Base-by-base conservation (phyloP, 202 grass and related monocot genomes). In the Panicum virgatum region DNA sequence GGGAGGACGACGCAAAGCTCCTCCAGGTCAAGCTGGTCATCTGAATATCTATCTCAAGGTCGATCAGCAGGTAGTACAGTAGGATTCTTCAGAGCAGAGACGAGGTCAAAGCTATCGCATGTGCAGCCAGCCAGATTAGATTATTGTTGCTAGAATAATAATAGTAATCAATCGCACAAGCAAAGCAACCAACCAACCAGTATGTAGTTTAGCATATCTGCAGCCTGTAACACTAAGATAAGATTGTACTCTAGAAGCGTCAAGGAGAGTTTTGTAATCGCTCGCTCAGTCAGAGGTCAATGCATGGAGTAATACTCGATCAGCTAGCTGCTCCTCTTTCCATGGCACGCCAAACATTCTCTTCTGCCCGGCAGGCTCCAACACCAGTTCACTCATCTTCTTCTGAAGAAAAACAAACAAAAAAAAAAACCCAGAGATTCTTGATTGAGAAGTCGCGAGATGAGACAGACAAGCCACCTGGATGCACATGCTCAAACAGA, bases 341-440 rank as follows among this genome's bases (percentile, higher is more conserved):
- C 13, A 45, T 47, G 62, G 46, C 68, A 71, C 27, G 16, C 44
- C 70, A 80, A 85, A 81, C 87, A 76, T 73, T 85, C 70, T 62
- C 19, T 23, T n/a, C n/a, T n/a, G n/a, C n/a, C n/a, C n/a, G 20
- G 25, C 40, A 16, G 18, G 30, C 38, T 32, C 30, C 12, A 44
- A 26, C 37, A 44, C 63, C 12, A 75, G 5, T 27, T n/a, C 0
- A 13, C 32, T 43, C 40, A 22, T 5, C 43, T 43, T n/a, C n/a
- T n/a, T 26, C 19, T 62, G 12, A 3, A 32, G 7, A 25, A 47
- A 36, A n/a, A n/a, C n/a, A n/a, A n/a, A n/a, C n/a, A n/a, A n/a
- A 9, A 82, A 5, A 38, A 0, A 18, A 65, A 23, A 10, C n/a
- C n/a, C 38, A 25, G 48, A 36, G 60, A 79, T 79, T 79, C 76